Evolutionary conservation across 257 asterid species (phyloP).

Genomic region (Scutellaria minor): DNA sequence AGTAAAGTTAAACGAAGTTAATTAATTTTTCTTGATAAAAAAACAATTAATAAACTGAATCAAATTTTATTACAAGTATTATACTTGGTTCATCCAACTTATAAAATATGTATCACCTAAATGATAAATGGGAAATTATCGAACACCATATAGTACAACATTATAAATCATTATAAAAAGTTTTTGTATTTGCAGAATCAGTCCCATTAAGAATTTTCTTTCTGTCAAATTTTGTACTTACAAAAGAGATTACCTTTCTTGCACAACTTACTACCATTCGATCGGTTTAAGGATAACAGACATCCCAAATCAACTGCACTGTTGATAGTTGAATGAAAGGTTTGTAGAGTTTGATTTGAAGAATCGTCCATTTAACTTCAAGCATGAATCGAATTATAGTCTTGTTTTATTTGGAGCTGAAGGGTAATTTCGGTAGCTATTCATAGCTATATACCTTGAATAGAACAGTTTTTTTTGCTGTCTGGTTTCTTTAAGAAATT

Average conservation of each 20-base stretch:
- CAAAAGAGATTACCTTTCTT: background rate
- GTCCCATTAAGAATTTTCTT: no score
- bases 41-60: no score
- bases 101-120: no score
- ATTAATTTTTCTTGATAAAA: no score
- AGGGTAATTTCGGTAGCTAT: background rate
- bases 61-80: no score
- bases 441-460: background rate
- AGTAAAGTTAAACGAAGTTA: no score
- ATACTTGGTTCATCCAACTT: no score
- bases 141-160: no score
- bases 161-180: no score
- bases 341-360: constrained; percentile 6
- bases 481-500: background rate
- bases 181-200: no score
- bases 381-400: background rate
- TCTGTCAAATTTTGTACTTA: no score
- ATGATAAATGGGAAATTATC: no score
- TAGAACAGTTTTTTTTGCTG: background rate
- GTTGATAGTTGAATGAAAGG: constrained; percentile 6
- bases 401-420: constrained; percentile 3
- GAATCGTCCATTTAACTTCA: background rate
- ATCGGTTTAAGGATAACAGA: background rate
- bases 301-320: background rate
- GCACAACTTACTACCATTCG: background rate